Evolutionary conservation across 768 basidiomycete species (phyloP).

Genomic region (Suillus cothurnatus): DNA sequence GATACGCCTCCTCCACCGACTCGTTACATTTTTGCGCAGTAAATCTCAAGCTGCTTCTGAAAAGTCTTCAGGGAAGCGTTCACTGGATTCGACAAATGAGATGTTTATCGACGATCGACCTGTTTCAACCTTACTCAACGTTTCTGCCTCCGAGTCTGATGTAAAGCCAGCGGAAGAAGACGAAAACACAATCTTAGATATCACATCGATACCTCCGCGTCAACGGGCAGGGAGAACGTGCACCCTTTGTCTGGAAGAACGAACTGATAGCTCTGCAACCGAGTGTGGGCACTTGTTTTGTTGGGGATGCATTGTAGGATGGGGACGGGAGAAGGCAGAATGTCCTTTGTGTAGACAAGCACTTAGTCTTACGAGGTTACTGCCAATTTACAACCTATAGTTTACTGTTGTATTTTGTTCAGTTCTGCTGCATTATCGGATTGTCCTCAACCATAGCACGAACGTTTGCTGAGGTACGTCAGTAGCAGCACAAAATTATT

Average conservation of each 20-base stretch:
- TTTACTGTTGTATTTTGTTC: conserved; percentile 13
- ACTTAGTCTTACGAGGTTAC: conserved; percentile 63
- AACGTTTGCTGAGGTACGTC: neutral
- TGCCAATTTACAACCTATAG: conserved; percentile 86
- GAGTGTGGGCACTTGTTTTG: conserved; percentile 92
- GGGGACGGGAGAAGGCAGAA: conserved; percentile 90
- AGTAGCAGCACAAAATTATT: conserved; percentile 10
- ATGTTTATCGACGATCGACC: conserved; percentile 61
- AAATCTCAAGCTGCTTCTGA: conserved; percentile 21
- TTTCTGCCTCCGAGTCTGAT: conserved; percentile 52
- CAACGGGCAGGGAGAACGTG: conserved; percentile 67
- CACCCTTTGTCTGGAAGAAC: conserved; percentile 83
- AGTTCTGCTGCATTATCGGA: neutral
- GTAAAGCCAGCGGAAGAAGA: conserved; percentile 69
- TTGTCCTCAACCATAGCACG: neutral
- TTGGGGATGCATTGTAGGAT: conserved; percentile 87
- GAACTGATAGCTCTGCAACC: conserved; percentile 79
- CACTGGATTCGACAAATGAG: conserved; percentile 34
- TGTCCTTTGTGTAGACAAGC: conserved; percentile 87
- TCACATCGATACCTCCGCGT: conserved; percentile 53
- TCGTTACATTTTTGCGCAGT: conserved; percentile 48
- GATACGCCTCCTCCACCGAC: conserved; percentile 63
- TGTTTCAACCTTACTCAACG: conserved; percentile 57
- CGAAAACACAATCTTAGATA: conserved; percentile 63
- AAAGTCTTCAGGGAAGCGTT: conserved; percentile 39